Evolutionary conservation across 768 basidiomycete species (phyloP).

Genomic region (Solioccasus polychromus): DNA sequence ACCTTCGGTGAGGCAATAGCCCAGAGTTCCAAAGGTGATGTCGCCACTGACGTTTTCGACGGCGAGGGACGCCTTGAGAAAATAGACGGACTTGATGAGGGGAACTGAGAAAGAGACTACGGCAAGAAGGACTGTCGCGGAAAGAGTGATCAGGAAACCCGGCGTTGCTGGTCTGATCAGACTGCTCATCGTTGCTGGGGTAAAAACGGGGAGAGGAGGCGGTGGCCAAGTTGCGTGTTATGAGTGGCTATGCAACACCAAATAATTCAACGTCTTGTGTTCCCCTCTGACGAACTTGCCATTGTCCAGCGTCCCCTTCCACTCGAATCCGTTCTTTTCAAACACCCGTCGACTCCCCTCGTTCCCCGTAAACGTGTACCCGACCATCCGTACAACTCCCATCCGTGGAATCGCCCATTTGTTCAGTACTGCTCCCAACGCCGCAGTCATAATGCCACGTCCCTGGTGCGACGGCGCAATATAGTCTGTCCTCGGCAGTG

Average conservation of each 20-base stretch:
- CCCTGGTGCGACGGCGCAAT: constrained; percentile 60
- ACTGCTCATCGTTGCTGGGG: constrained; percentile 51
- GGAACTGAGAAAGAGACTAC: constrained; percentile 91
- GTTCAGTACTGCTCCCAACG: constrained; percentile 48
- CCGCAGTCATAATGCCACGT: constrained; percentile 72
- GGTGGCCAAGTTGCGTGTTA: too few species aligned
- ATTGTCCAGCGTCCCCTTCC: constrained; percentile 38
- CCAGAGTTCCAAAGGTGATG: constrained; percentile 85
- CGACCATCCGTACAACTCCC: constrained; percentile 48
- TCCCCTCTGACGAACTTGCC: constrained; percentile 38
- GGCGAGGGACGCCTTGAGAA: constrained; percentile 72
- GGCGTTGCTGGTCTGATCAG: constrained; percentile 83
- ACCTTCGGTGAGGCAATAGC: constrained; percentile 71
- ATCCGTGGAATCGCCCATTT: constrained; percentile 67
- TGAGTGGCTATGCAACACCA: constrained; percentile 28
- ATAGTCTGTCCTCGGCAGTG: constrained; percentile 46
- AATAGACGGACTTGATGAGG: constrained; percentile 82
- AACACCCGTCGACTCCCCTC: constrained; percentile 61
- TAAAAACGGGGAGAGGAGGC: neutral
- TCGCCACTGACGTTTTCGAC: constrained; percentile 48
- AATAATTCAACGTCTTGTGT: constrained; percentile 32
- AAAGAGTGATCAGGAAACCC: constrained; percentile 78
- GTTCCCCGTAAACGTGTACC: constrained; percentile 50
- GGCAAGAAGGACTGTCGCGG: constrained; percentile 76
- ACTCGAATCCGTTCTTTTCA: constrained; percentile 59